Conservation (phyloP, 441 rosid genomes). For the Aquilaria agallochum region DNA sequence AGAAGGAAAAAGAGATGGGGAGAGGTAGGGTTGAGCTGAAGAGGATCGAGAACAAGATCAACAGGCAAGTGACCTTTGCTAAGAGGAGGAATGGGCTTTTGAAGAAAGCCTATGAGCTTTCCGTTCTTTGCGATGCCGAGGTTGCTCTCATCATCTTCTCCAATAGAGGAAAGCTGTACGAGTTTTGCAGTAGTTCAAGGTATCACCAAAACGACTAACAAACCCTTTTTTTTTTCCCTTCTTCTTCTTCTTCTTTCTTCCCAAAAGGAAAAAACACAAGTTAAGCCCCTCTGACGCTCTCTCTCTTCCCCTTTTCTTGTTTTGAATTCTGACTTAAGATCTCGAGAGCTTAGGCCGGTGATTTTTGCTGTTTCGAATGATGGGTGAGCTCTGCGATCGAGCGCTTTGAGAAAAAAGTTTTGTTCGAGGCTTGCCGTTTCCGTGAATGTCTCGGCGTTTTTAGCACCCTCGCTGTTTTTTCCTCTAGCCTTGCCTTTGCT, state of each 20-base stretch:
- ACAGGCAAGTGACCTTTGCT: constrained; percentile 99
- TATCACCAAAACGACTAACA: constrained; percentile 42
- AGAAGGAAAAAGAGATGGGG: constrained; percentile 50
- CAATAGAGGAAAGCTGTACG: constrained; percentile 97
- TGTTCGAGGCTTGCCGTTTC: constrained; percentile 51
- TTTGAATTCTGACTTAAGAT: constrained; percentile 30
- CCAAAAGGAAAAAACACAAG: not conserved
- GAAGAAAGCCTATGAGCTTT: constrained; percentile 99
- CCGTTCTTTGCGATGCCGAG: constrained; percentile 98
- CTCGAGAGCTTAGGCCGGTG: constrained; percentile 18
- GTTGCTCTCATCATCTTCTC: constrained; percentile 99
- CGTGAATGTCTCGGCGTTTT: constrained; percentile 74
- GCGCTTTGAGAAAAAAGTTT: constrained; percentile 14
- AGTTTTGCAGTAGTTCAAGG: constrained; percentile 99
- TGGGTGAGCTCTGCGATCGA: constrained; percentile 7
- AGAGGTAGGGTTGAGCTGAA: constrained; percentile 99
- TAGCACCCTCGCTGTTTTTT: constrained; percentile 29
- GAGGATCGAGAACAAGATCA: constrained; percentile 99
- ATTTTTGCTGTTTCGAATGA: constrained; percentile 33
- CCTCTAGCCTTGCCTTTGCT: not conserved
- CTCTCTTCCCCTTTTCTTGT: constrained; percentile 17
- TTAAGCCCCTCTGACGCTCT: not conserved
- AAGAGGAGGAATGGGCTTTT: constrained; percentile 94
- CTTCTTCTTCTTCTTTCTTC: constrained; percentile 3
- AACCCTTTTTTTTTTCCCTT: not conserved